Evolutionary conservation across 768 basidiomycete genomes (phyloP), one percentile per base, ranked within the genome.

Genomic region (Leccinum incarnatum): DNA sequence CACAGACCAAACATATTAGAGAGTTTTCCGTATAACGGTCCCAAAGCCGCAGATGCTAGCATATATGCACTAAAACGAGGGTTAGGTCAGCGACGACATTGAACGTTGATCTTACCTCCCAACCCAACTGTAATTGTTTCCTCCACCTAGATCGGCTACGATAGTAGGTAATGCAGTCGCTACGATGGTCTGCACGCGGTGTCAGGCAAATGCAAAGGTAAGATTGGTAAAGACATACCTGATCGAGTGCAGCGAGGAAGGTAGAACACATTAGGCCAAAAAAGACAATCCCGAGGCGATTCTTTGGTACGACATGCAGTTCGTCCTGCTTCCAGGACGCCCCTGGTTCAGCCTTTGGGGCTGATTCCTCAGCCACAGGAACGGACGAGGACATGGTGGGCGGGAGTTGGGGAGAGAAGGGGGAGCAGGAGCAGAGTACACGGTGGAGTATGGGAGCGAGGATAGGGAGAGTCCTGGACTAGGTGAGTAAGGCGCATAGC

Each of bases 131-230:
- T 83, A 82, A 7, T 77, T 75, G 17, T 71, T 74, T 1, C 76
- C 77, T 3, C 77, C 78, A 17, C 78, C 77, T 1, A 83, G 68
- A 40, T 79, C 72, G 3, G 70, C 69, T 7, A 79, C 78, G 30
- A 82, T 81, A 1, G 81, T 81, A 2, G 82, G 81, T 14, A 83
- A 66, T 4, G 82, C 80, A 12, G 79, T 82, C 0, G 80, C 72
- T 3, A 81, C 79, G 51, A 79, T 78, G 8, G 77, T 78, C 78
- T 79, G 21, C 7, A n/a, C 46, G 9, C 19, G 36, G 21, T 23
- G 42, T 57, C 37, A 57, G 17, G 12, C 2, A 5, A 19, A 19
- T 19, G 30, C 2, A 51, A 17, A 29, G 36, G 15, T 6, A 9
- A 50, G 9, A 40, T 30, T 9, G 19, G 10, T 51, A 15, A 51